Base-by-base conservation (phyloP, 257 asterid genomes). In the Nicotiana noctiflora region DNA sequence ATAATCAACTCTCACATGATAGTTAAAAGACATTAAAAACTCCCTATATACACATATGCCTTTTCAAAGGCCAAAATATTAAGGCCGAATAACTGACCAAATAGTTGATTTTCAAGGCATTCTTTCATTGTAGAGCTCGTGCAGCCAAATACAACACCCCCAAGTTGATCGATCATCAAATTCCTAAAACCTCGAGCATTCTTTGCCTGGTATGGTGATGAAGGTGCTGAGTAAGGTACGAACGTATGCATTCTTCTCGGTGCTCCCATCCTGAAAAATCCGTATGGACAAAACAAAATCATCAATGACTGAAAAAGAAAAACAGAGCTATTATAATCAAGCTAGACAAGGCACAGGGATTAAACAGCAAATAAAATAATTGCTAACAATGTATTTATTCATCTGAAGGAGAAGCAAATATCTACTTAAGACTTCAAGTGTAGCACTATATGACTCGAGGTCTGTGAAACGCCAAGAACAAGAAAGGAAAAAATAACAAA, bases 71-170 rank as follows among this genome's bases (percentile, higher is more conserved):
- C 3, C 78, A 23, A 14, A 4, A 72, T 72, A 72, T 72, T 44
- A 72, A 60, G 8, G 60, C 60, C 2, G 40, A 72, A 23, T 8
- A 72, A 78, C 89, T 84, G 25, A 88, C 90, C 90, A 18, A 88
- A 84, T 44, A 88, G 78, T 75, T 88, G 90, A 23, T 52, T 80
- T n/a, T 6, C 32, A 19, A 88, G 87, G 49, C 89, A 86, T 74
- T 86, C 88, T 64, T 18, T 53, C 9, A 86, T 83, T 31, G 89
- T 86, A 32, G 17, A 53, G 8, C 76, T 81, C 59, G 62, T 84
- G 86, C 89, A 86, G 29, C 91, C 91, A 84, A 88, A 88, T 75
- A 88, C 79, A 19, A 88, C 88, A 29, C 88, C 91, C 0, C 91
- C 89, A 52, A 88, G 88, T 64, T 76, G 82, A 83, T 27, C 61